Evolutionary conservation across 257 asterid species (phyloP), one percentile per base, ranked within the genome.

Genomic region (Penstemon newberryi): DNA sequence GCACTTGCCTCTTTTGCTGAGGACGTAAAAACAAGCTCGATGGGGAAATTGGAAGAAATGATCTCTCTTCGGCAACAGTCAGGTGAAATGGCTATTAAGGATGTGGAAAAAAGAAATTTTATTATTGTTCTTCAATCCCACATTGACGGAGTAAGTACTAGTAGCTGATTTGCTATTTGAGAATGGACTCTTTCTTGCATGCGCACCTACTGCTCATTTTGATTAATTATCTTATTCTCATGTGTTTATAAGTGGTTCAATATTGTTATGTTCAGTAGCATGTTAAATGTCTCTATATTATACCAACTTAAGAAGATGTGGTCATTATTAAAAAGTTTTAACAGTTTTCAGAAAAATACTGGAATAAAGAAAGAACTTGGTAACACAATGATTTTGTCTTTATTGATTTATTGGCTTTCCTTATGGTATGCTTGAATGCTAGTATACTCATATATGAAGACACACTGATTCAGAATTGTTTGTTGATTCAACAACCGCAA

Each of bases 31-130:
- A 83, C 72, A 60, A 75, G 78, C 73, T 87, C 90, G 18, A 76
- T 85, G 83, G 84, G 75, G 67, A 93, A 90, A 78, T 67, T 78
- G 69, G 96, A 93, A 66, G 99, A 89, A 75, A 64, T 86, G 75
- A 88, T 88, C 46, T 76, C 85, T 75, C 96, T 93, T 74, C 89
- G 76, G 78, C 86, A 87, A 68, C 89, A 67, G 72, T 81, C 90
- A 6, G 76, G 81, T 67, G 95, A 90, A 62, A 84, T 49, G 76
- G 80, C 82, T 73, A 74, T 86, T 36, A 85, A 77, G 80, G 72
- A 89, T 69, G 91, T 84, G 79, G 95, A 87, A 71, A 93, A 79
- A 67, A 84, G 79, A 65, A 86, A 75, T 8, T 80, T 8, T 41
- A 72, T 80, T 41, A 77, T 81, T 50, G 73, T 75, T 70, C 83